phyloP scores from a whole-genome alignment of 495 filamentous ascomycete species.

The Aspergillus nanangensis region DNA sequence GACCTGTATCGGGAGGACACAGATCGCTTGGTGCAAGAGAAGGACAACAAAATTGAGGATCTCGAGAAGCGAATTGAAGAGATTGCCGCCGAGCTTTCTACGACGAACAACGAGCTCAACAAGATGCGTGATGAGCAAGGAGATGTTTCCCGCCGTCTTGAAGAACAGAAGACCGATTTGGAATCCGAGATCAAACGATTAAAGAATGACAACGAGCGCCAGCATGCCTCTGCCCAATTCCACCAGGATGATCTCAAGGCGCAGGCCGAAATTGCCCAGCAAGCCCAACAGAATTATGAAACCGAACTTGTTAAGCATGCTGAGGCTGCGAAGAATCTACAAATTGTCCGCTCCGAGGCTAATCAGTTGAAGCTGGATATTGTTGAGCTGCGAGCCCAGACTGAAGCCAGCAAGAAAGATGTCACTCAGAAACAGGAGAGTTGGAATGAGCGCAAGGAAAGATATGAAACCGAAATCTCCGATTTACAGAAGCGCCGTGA shows the following conservation, averaged over 20 bases:
- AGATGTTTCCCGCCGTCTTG: conserved; percentile 64
- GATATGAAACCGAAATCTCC: conserved; percentile 75
- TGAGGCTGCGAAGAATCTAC: conserved; percentile 79
- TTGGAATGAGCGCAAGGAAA: conserved; percentile 75
- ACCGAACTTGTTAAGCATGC: conserved; percentile 90
- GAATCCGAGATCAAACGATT: conserved; percentile 75
- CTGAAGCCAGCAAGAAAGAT: conserved; percentile 73
- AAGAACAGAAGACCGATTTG: conserved; percentile 72
- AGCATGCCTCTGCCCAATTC: conserved; percentile 67
- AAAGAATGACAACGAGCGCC: conserved; percentile 80
- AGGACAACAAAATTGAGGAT: conserved; percentile 70
- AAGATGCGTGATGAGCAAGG: conserved; percentile 70
- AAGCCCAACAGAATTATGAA: conserved; percentile 94
- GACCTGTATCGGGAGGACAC: conserved; percentile 85
- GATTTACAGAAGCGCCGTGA: conserved; percentile 75
- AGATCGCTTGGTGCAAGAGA: conserved; percentile 66
- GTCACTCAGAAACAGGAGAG: conserved; percentile 78
- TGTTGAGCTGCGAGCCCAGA: conserved; percentile 65
- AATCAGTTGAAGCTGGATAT: conserved; percentile 76
- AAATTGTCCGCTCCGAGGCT: conserved; percentile 70
- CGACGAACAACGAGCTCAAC: conserved; percentile 74
- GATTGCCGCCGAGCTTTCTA: conserved; percentile 71
- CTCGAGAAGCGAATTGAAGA: conserved; percentile 78
- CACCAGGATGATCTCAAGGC: conserved; percentile 87
- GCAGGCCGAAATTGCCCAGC: conserved; percentile 87